Conservation (phyloP, 768 basidiomycete species). For the Phlebiopsis flavidoalba region DNA sequence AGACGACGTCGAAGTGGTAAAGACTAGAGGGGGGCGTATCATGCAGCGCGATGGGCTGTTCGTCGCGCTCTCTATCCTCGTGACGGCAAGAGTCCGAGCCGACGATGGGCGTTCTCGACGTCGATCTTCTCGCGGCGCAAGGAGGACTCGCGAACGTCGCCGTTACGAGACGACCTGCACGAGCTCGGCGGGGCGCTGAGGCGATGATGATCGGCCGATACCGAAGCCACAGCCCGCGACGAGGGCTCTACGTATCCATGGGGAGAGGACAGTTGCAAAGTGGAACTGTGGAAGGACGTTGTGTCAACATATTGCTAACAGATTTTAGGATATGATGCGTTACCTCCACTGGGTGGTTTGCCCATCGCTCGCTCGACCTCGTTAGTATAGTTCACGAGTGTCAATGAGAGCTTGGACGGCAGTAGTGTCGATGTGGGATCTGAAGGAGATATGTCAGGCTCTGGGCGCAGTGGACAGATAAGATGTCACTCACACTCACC, state of each 20-base stretch:
- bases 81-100: neutral
- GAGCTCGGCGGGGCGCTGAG: constrained; percentile 54
- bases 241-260: constrained; percentile 86
- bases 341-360: constrained; percentile 60
- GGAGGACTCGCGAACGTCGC: constrained; percentile 32
- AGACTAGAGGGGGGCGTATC: constrained; percentile 86
- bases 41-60: constrained; percentile 34
- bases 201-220: constrained; percentile 42
- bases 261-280: constrained; percentile 84
- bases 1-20: constrained; percentile 78
- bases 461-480: neutral
- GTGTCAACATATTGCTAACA: neutral
- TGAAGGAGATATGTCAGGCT: constrained; percentile 22
- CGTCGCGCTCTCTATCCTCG: neutral
- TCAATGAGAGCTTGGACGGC: constrained; percentile 88
- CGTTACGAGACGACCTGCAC: constrained; percentile 73
- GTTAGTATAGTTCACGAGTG: constrained; percentile 63
- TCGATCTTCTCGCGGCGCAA: constrained; percentile 10
- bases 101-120: constrained; percentile 3
- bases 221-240: constrained; percentile 89
- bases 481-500: constrained; percentile 51
- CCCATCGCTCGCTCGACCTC: constrained; percentile 86
- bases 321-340: neutral
- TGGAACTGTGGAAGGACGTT: constrained; percentile 54
- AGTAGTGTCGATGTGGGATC: constrained; percentile 86